Base-by-base conservation (phyloP, 208 protist species). In the Naegleria gruberi region DNA sequence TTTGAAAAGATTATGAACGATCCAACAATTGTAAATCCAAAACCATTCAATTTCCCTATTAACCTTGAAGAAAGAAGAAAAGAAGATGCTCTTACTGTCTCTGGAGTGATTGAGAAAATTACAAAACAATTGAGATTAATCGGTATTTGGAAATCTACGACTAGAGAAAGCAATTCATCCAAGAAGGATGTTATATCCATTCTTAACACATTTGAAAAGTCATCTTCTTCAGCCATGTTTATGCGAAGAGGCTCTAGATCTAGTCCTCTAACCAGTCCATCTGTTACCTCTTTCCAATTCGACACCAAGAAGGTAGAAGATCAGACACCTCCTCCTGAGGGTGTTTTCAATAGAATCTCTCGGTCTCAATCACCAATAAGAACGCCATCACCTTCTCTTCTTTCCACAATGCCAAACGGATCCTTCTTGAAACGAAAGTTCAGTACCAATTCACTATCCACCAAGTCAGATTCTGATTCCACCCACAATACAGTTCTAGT, bases 31-130 rank as follows among this genome's bases (percentile, higher is more conserved):
- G 7, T 19, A 55, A 34, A 84, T 15, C 42, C 42, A 45, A 87
- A 87, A 87, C 43, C 41, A 40, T 87, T 87, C 42, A 87, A 87
- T 40, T 87, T 87, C 15, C 83, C 83, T 12, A 55, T 87, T 37
- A 87, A 87, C 44, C 42, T 87, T 6, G 83, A 87, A 17, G 42
- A 87, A 12, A 19, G 83, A 41, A 7, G 83, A 37, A 55, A 26
- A 23, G 44, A 87, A 26, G 83, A 87, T 87, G 83, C 43, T 55
- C 8, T 41, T 5, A 87, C 83, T 1, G 83, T 87, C 6, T 55
- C 43, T 17, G n/a, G 34, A 19, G 83, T 87, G 5, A 87, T 87
- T 40, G n/a, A 55, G 6, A 45, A 55, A 45, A 87, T 87, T 55
- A 87, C 34, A 43, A 46, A 87, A 55, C 83, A 87, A 37, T 51